Percentiles rank a stretch among this genome's conserved stretches.
Evolutionary conservation across 768 basidiomycete genomes (phyloP).

Genomic region (Phallus indusiatus): DNA sequence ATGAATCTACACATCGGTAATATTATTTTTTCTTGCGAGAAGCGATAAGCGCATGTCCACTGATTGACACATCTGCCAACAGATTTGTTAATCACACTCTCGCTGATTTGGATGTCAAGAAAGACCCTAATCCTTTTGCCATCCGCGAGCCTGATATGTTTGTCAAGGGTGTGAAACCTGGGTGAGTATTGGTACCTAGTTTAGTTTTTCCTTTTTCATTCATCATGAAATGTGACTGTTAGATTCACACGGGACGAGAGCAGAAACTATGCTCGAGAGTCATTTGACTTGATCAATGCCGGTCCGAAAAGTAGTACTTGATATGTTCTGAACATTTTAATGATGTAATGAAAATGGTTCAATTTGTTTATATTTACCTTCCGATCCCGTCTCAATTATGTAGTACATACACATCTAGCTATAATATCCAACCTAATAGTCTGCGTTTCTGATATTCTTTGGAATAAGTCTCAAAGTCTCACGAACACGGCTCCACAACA

Average conservation of each 20-base stretch:
- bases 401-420: too few species aligned
- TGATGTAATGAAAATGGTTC: too few species aligned
- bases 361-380: not conserved
- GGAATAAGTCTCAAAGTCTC: not conserved
- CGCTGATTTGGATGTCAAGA: slow-evolving; percentile 67
- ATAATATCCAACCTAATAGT: too few species aligned
- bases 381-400: not conserved
- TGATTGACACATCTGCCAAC: not conserved
- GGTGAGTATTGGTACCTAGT: slow-evolving; percentile 35
- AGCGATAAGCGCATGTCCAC: not conserved
- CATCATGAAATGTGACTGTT: not conserved
- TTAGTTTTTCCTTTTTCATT: not conserved
- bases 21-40: not conserved
- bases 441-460: too few species aligned
- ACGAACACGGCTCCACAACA: not conserved
- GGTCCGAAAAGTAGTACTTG: slow-evolving; percentile 10
- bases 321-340: too few species aligned
- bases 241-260: slow-evolving; percentile 66
- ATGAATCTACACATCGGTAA: slow-evolving; percentile 72
- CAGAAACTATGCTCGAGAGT: slow-evolving; percentile 52
- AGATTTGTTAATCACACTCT: slow-evolving; percentile 93
- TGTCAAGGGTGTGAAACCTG: slow-evolving; percentile 65
- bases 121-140: slow-evolving; percentile 87
- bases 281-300: slow-evolving; percentile 43
- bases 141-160: slow-evolving; percentile 83